Evolutionary conservation across 2,329 filamentous ascomycete genomes (phyloP).

Genomic region (Diaporthe australafricana): DNA sequence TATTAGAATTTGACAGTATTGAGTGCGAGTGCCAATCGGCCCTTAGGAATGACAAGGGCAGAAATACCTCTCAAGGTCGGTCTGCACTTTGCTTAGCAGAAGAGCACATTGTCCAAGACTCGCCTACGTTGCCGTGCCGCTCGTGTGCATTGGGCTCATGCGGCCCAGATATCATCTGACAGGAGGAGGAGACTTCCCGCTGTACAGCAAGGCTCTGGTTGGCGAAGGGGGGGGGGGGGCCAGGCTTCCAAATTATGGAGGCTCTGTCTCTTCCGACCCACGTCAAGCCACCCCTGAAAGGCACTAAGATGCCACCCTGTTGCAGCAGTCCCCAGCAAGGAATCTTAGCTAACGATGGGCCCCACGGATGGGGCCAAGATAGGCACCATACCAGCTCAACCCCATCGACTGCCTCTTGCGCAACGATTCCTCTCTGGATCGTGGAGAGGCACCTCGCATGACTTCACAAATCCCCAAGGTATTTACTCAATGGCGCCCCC

Average conservation of each 20-base stretch:
- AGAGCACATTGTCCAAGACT: conserved; percentile 7
- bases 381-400: conserved; percentile 44
- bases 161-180: conserved; percentile 28
- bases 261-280: conserved; percentile 33
- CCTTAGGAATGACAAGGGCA: conserved; percentile 38
- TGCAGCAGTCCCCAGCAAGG: conserved; percentile 35
- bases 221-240: conserved; percentile 6
- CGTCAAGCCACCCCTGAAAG: conserved; percentile 33
- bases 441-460: conserved; percentile 55
- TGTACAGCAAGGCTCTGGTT: conserved; percentile 16
- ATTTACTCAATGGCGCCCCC: conserved; percentile 39
- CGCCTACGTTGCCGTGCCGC: conserved; percentile 32
- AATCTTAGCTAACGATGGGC: conserved; percentile 36
- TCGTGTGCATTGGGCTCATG: conserved; percentile 29
- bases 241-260: conserved; percentile 34
- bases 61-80: conserved; percentile 37
- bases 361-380: conserved; percentile 33
- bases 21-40: conserved; percentile 32
- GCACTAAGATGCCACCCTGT: conserved; percentile 35
- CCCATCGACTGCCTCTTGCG: conserved; percentile 43
- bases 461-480: conserved; percentile 60
- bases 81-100: conserved; percentile 32
- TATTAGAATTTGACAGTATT: conserved; percentile 20
- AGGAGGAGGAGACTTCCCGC: conserved; percentile 27
- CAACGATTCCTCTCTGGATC: conserved; percentile 49